Base-by-base conservation (phyloP, 305 asterid genomes). In the Nicotiana rustica region DNA sequence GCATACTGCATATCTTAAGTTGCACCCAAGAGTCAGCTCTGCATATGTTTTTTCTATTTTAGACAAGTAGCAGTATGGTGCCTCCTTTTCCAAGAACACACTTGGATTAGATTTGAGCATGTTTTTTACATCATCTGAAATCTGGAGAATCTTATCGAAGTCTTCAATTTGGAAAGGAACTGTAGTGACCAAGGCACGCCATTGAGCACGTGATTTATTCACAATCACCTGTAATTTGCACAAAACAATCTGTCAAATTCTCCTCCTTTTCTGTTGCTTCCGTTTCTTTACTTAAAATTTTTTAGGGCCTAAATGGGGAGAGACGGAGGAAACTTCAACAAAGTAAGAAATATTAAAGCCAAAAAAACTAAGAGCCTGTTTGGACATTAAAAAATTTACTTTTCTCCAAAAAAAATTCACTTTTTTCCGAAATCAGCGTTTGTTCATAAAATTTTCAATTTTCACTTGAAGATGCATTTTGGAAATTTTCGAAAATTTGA, bases 21-120 rank as follows among this genome's bases (percentile, higher is more conserved):
- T 94, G 95, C 98, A 96, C 83, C 98, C 97, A 85, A 96, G 80
- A 47, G 95, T 96, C 79, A 96, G 82, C 79, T 91, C 98, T 41
- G 97, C 97, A 59, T 85, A 88, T 57, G 98, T 87, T 83, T 87
- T 85, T 88, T 91, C 98, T 29, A 96, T 86, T 38, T 77, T 89
- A 67, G 98, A 94, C 89, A 96, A 84, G 86, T 68, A 91, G 86
- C 98, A 94, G 77, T 90, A 96, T 7, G 99, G 99, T 56, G 95
- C 92, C 84, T 96, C 99, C 89, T 83, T 91, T 8, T 84, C 99
- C 94, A 96, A 83, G 85, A 93, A 94, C 62, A 91, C 97, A 33
- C 90, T 89, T 57, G 97, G 78, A 85, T 94, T 85, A 66, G 97
- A 89, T 82, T 83, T 89, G 68, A 96, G 97, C 98, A 92, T 92